These are phyloP conservation scores for Plasmodium inui DNA, from an alignment of 169 alveolate genomes.

Conservation along the genomic window DNA sequence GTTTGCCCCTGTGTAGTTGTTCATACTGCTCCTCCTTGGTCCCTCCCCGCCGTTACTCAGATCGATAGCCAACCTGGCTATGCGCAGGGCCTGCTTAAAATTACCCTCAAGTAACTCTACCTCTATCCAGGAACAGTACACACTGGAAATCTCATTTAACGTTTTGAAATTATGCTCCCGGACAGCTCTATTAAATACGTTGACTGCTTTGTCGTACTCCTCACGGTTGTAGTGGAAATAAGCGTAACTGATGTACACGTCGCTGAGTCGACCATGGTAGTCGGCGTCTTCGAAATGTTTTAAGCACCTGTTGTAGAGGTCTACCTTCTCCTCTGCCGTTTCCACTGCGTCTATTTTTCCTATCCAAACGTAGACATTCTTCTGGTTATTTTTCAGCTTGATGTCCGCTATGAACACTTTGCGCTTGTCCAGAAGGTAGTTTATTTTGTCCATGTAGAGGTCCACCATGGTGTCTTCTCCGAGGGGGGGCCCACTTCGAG, in stretches of 20 bases:
- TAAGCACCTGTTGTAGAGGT: slow-evolving; percentile 34
- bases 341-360: slow-evolving; percentile 43
- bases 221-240: slow-evolving; percentile 35
- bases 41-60: not conserved
- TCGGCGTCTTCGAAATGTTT: slow-evolving; percentile 29
- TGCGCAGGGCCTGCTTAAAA: slow-evolving; percentile 42
- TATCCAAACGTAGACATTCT: slow-evolving; percentile 60
- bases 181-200: slow-evolving; percentile 28
- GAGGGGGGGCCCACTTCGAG: not conserved
- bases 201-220: slow-evolving; percentile 14
- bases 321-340: slow-evolving; percentile 17
- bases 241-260: slow-evolving; percentile 61
- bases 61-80: slow-evolving; percentile 41
- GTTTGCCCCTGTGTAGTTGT: not conserved
- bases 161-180: slow-evolving; percentile 13
- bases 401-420: slow-evolving; percentile 60
- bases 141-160: slow-evolving; percentile 34
- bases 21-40: not conserved
- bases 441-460: slow-evolving; percentile 70
- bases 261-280: slow-evolving; percentile 50
- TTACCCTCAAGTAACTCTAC: slow-evolving; percentile 35
- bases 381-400: slow-evolving; percentile 60
- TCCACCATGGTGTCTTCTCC: slow-evolving; percentile 12
- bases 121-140: slow-evolving; percentile 68
- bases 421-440: slow-evolving; percentile 37